Evolutionary conservation across 2,329 filamentous ascomycete genomes (phyloP).

Genomic region (Hirsutella minnesotensis): DNA sequence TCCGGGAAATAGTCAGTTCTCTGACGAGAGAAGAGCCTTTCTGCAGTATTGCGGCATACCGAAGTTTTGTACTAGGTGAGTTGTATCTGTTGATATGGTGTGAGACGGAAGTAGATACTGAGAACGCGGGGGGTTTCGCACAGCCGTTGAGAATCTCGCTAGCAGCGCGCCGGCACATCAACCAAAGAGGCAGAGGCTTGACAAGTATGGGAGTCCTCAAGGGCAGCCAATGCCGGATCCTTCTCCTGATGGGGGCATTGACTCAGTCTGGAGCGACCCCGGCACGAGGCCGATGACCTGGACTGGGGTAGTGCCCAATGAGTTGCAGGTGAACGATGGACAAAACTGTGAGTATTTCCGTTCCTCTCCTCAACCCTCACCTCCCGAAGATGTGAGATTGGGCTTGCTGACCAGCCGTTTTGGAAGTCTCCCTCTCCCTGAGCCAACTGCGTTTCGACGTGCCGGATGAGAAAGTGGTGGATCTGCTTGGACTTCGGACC

Average conservation of each 20-base stretch:
- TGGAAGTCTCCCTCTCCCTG: too few relatives aligned
- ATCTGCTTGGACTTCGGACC: not conserved
- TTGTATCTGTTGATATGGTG: not conserved
- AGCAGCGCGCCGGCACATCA: not conserved
- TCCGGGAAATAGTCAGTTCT: not conserved
- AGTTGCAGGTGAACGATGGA: not conserved
- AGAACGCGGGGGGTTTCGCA: too few relatives aligned
- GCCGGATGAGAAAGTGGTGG: not conserved
- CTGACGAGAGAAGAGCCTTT: not conserved
- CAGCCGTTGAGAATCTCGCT: not conserved
- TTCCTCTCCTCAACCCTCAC: too few relatives aligned
- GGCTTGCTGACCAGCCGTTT: too few relatives aligned
- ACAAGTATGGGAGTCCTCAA: too few relatives aligned
- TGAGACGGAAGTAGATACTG: not conserved
- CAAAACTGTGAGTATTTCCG: not conserved
- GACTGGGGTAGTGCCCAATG: not conserved
- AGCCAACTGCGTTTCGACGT: not conserved
- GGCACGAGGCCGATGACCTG: not conserved
- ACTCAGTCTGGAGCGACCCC: too few relatives aligned
- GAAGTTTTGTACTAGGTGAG: not conserved
- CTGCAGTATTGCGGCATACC: not conserved
- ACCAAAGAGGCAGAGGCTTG: not conserved
- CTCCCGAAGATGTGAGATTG: too few relatives aligned
- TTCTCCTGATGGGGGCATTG: too few relatives aligned
- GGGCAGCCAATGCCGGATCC: too few relatives aligned